Evolutionary conservation across 2,329 filamentous ascomycete genomes (phyloP).

Genomic region (Zopfia rhizophila): DNA sequence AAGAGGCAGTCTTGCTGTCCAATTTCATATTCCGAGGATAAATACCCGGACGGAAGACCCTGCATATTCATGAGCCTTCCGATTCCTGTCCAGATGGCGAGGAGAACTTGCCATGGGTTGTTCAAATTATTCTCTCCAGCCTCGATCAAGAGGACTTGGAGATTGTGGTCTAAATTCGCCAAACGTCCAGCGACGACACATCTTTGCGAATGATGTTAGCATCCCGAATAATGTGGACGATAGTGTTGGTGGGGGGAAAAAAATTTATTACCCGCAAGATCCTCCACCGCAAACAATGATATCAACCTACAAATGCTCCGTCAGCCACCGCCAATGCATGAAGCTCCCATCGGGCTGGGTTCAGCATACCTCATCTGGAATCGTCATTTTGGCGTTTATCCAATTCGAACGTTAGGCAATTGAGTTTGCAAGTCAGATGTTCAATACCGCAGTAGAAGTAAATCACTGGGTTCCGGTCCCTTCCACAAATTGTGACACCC

Average conservation of each 20-base stretch:
- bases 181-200: slow-evolving; percentile 65
- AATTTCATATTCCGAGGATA: slow-evolving; percentile 83
- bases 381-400: slow-evolving; percentile 60
- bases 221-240: background rate
- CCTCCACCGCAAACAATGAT: slow-evolving; percentile 83
- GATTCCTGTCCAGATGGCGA: background rate
- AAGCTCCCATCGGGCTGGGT: background rate
- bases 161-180: slow-evolving; percentile 80
- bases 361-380: slow-evolving; percentile 70
- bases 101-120: slow-evolving; percentile 69
- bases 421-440: slow-evolving; percentile 1
- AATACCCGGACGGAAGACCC: slow-evolving; percentile 79
- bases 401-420: slow-evolving; percentile 2
- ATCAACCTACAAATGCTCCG: slow-evolving; percentile 65
- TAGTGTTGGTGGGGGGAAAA: slow-evolving; percentile 34
- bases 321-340: slow-evolving; percentile 12
- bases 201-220: slow-evolving; percentile 43
- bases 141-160: slow-evolving; percentile 76
- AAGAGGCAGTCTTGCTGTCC: slow-evolving; percentile 83
- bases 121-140: slow-evolving; percentile 79
- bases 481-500: slow-evolving; percentile 23
- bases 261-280: slow-evolving; percentile 65
- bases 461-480: slow-evolving; percentile 39
- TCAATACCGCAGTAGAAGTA: slow-evolving; percentile 41
- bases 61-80: slow-evolving; percentile 26